These are phyloP conservation scores for Penicillium expansum DNA, from an alignment of 2,329 filamentous ascomycete genomes.

Conservation along the genomic window DNA sequence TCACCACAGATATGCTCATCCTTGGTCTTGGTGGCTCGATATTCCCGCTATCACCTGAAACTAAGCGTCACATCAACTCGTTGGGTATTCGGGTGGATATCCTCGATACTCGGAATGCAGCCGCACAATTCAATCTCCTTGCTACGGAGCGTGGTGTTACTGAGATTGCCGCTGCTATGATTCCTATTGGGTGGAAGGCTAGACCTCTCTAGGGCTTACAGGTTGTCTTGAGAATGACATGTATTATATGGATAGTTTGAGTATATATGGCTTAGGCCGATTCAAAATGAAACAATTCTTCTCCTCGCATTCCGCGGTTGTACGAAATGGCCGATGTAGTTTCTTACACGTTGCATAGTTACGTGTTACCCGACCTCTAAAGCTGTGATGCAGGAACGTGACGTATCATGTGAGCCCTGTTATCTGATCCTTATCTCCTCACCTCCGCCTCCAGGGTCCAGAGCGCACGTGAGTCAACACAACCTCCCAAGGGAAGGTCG, in stretches of 20 bases:
- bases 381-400: constrained; percentile 1
- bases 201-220: constrained; percentile 5
- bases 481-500: not conserved
- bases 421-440: constrained; percentile 10
- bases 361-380: not conserved
- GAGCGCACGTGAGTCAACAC: constrained; percentile 1
- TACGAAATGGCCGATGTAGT: not conserved
- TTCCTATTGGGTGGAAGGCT: constrained; percentile 78
- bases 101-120: constrained; percentile 88
- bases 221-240: not conserved
- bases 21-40: constrained; percentile 79
- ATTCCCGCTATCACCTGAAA: constrained; percentile 71
- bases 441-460: constrained; percentile 1
- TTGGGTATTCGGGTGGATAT: constrained; percentile 85
- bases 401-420: constrained; percentile 13
- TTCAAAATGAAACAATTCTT: not conserved
- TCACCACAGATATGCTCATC: constrained; percentile 70
- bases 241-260: not conserved
- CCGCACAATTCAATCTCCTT: constrained; percentile 89
- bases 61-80: constrained; percentile 67
- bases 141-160: constrained; percentile 88
- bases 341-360: not conserved
- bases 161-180: constrained; percentile 80
- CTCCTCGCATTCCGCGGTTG: constrained; percentile 6
- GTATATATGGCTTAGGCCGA: not conserved